Evolutionary conservation across 768 basidiomycete species (phyloP).

Genomic region (Phylloporus arenicola): DNA sequence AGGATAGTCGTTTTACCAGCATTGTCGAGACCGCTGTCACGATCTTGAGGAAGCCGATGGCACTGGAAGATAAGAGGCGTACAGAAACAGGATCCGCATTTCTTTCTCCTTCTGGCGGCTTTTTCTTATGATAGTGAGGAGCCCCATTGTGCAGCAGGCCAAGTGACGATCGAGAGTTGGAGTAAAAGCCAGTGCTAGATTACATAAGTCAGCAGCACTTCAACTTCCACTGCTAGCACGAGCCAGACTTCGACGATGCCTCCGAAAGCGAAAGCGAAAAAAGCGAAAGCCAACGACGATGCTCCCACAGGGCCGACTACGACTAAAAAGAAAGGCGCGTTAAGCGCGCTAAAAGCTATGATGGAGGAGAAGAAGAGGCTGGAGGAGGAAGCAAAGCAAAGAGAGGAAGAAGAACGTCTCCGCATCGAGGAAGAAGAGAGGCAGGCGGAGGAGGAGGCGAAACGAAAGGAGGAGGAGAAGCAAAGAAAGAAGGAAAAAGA

Average conservation of each 20-base stretch:
- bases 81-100: conserved; percentile 95
- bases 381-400: conserved; percentile 74
- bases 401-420: conserved; percentile 71
- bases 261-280: conserved; percentile 81
- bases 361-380: conserved; percentile 89
- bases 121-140: conserved; percentile 96
- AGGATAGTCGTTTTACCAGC: conserved; percentile 98
- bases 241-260: conserved; percentile 24
- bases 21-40: conserved; percentile 86
- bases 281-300: conserved; percentile 72
- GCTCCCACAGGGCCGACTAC: conserved; percentile 35
- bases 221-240: background rate
- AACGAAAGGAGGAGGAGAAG: conserved; percentile 76
- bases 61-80: conserved; percentile 22
- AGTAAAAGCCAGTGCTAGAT: too few relatives aligned
- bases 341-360: conserved; percentile 81
- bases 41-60: conserved; percentile 14
- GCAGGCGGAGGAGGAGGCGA: conserved; percentile 68
- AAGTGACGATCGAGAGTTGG: background rate
- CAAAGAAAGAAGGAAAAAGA: conserved; percentile 83
- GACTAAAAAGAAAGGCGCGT: conserved; percentile 69
- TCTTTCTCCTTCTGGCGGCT: conserved; percentile 93
- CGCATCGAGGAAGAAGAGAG: conserved; percentile 90
- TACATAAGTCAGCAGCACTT: too few relatives aligned
- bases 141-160: conserved; percentile 59